Evolutionary conservation across 345 rosid genomes (phyloP), one percentile per base, ranked within the genome.

Genomic region (Barbarea vulgaris): DNA sequence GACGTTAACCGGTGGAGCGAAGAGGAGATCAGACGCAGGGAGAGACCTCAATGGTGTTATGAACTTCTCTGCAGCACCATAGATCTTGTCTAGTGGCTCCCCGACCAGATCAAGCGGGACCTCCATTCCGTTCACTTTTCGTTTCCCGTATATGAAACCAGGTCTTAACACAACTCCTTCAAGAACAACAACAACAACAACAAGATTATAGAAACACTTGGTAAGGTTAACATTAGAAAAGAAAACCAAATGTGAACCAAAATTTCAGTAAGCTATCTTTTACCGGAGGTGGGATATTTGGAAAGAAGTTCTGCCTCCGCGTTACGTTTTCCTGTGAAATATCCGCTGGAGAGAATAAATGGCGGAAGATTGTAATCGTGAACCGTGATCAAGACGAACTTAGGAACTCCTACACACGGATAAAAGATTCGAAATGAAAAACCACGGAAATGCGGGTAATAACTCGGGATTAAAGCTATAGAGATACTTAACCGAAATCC

Each of bases 341-440:
- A 91, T 79, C 89, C 92, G 3, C 83, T 84, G 34, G 85, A 81
- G 61, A 94, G 95, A 24, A 91, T 19, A 87, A 94, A 91, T 17
- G 98, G 77, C 14, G 97, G 97, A 36, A 91, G 86, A 82, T 90
- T 94, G 88, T 89, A 94, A 30, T 91, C 97, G 58, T 91, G 97
- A 62, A 91, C 98, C 2, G 93, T 87, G 73, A 91, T 88, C 78
- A 91, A 79, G 80, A 91, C 78, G 41, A 91, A 93, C 77, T 91
- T 93, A 27, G 93, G 94, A 82, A 85, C 83, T 42, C 97, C 96
- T 91, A 83, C 77, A 67, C 18, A 68, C 2, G 0, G 0, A 34
- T 30, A 44, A 37, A 42, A 47, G 5, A 21, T 21, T 21, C 0
- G 5, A 73, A 62, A 73, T 52, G 47, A 67, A 15, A 50, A 67